These are phyloP conservation scores for Leptomonas pyrrhocoris DNA, from an alignment of 208 protist genomes.

Conservation along the genomic window DNA sequence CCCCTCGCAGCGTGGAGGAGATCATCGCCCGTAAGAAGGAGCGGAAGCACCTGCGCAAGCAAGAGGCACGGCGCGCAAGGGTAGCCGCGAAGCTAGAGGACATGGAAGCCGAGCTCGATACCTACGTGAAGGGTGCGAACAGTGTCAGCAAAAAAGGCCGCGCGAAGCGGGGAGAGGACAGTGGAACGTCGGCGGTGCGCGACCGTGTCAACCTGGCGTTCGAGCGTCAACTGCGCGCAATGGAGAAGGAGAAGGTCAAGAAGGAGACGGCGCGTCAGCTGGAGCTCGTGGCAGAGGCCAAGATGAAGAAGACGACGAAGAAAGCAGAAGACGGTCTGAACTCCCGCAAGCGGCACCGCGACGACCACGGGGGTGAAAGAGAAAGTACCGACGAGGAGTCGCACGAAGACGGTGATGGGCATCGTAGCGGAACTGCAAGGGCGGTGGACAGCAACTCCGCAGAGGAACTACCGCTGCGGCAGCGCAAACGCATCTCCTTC, in stretches of 20 bases:
- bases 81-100: slow-evolving; percentile 43
- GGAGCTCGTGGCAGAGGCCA: not conserved
- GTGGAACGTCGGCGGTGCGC: slow-evolving; percentile 2
- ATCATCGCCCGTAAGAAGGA: slow-evolving; percentile 87
- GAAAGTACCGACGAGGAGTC: not conserved
- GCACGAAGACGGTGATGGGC: not conserved
- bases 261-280: slow-evolving; percentile 17
- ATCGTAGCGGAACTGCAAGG: not conserved
- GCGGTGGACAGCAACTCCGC: too few relatives aligned
- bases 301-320: not conserved
- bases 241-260: slow-evolving; percentile 32
- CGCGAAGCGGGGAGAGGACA: slow-evolving; percentile 24
- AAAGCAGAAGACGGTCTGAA: not conserved
- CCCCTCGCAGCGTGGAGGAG: slow-evolving; percentile 39
- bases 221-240: slow-evolving; percentile 40
- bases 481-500: slow-evolving; percentile 70
- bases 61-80: slow-evolving; percentile 52
- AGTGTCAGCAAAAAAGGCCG: slow-evolving; percentile 20
- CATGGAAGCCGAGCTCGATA: slow-evolving; percentile 51
- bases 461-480: slow-evolving; percentile 2
- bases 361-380: not conserved
- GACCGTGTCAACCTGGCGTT: slow-evolving; percentile 44
- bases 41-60: slow-evolving; percentile 74
- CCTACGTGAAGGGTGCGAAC: slow-evolving; percentile 38
- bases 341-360: slow-evolving; percentile 19